Percentiles rank a stretch among this genome's conserved stretches.
phyloP scores from a whole-genome alignment of 2,329 filamentous ascomycete genomes.

The Helotiales sp. region DNA sequence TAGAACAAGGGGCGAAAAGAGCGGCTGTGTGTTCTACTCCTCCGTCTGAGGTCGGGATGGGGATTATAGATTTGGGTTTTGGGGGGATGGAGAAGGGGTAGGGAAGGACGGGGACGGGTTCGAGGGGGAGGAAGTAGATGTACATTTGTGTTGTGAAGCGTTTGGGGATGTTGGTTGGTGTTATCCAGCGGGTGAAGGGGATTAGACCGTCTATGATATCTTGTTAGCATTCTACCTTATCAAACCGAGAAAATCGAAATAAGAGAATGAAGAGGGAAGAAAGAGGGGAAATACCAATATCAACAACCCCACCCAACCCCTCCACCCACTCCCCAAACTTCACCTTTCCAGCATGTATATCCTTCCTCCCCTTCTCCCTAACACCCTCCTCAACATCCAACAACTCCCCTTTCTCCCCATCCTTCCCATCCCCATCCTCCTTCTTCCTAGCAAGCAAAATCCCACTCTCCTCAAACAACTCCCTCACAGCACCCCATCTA shows the following conservation, averaged over 20 bases:
- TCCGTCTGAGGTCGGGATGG: constrained; percentile 68
- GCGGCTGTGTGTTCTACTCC: constrained; percentile 69
- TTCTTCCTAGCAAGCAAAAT: constrained; percentile 63
- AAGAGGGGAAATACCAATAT: too few relatives aligned
- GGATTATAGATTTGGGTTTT: constrained; percentile 36
- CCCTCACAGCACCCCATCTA: constrained; percentile 79
- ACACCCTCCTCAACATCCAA: constrained; percentile 18
- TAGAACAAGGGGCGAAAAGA: constrained; percentile 67
- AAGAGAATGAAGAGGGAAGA: too few relatives aligned
- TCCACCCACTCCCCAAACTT: constrained; percentile 87
- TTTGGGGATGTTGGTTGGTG: too few relatives aligned
- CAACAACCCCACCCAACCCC: constrained; percentile 52
- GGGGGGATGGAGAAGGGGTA: constrained; percentile 17
- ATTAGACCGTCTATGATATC: constrained; percentile 41
- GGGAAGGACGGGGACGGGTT: constrained; percentile 27
- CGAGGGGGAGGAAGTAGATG: constrained; percentile 77
- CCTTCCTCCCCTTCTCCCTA: constrained; percentile 67
- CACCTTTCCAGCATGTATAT: constrained; percentile 96
- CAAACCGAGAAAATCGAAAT: too few relatives aligned
- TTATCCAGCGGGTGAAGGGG: constrained; percentile 88
- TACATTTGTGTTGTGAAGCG: constrained; percentile 98
- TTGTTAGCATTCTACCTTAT: too few relatives aligned
- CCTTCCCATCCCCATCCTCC: constrained; percentile 58
- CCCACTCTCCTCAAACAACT: constrained; percentile 94
- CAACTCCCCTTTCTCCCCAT: constrained; percentile 28